Evolutionary conservation across 2,329 filamentous ascomycete genomes (phyloP).

Genomic region (Penicillium sp.): DNA sequence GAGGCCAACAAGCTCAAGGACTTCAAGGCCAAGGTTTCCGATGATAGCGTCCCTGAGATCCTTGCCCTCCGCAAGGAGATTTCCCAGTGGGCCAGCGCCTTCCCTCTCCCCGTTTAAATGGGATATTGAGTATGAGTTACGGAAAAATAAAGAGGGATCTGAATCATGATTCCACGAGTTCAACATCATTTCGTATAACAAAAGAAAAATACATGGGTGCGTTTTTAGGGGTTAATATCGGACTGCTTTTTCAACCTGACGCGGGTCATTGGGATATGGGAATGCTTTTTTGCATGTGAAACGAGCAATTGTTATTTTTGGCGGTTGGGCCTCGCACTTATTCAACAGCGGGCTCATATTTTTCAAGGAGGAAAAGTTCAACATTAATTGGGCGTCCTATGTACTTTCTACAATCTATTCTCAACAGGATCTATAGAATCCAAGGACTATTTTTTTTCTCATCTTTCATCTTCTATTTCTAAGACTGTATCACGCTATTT

Average conservation of each 20-base stretch:
- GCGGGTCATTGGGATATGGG: constrained; percentile 37
- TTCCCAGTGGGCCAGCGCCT: constrained; percentile 76
- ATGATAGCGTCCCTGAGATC: constrained; percentile 77
- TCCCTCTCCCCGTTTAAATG: constrained; percentile 72
- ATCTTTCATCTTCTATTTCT: not conserved
- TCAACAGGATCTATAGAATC: constrained; percentile 14
- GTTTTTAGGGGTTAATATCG: constrained; percentile 37
- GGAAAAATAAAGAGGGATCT: constrained; percentile 15
- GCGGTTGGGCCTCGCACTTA: constrained; percentile 16
- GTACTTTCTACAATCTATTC: constrained; percentile 13
- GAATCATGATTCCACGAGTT: constrained; percentile 27
- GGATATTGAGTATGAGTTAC: constrained; percentile 1
- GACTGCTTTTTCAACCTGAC: constrained; percentile 43
- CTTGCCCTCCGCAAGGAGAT: constrained; percentile 86
- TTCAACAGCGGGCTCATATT: constrained; percentile 25
- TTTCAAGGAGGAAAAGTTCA: constrained; percentile 24
- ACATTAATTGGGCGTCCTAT: constrained; percentile 14
- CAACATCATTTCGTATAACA: constrained; percentile 38
- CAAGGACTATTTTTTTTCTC: constrained; percentile 6
- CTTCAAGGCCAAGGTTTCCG: constrained; percentile 89
- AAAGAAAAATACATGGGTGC: constrained; percentile 29
- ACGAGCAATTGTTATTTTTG: constrained; percentile 19
- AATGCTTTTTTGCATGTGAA: constrained; percentile 24
- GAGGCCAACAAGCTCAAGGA: constrained; percentile 99
- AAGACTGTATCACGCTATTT: not conserved